phyloP scores from a whole-genome alignment of 306 rosid species.

The Luffa aegyptiaca region DNA sequence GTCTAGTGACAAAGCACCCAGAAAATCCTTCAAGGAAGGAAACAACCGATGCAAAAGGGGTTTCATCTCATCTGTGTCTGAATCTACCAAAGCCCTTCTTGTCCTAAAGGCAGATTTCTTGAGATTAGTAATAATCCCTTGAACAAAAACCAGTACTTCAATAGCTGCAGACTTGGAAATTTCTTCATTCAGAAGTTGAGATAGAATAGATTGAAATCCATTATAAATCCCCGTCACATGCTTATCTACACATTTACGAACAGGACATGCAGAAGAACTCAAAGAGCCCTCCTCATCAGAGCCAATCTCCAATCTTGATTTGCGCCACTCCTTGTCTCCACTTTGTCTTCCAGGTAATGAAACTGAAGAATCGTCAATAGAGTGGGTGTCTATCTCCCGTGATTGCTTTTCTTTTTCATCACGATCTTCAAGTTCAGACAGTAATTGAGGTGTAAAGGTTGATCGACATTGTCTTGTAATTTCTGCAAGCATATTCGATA shows the following conservation, averaged over 20 bases:
- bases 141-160: constrained; percentile 40
- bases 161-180: constrained; percentile 37
- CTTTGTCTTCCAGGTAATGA: constrained; percentile 89
- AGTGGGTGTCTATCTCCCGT: constrained; percentile 38
- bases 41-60: constrained; percentile 30
- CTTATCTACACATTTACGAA: constrained; percentile 71
- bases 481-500: constrained; percentile 41
- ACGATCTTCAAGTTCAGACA: constrained; percentile 52
- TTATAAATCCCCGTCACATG: constrained; percentile 64
- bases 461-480: constrained; percentile 51
- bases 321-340: constrained; percentile 90
- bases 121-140: constrained; percentile 38
- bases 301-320: constrained; percentile 62
- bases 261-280: constrained; percentile 54
- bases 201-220: constrained; percentile 53
- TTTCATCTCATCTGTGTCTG: constrained; percentile 21
- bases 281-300: constrained; percentile 37
- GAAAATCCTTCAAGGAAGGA: constrained; percentile 52
- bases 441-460: constrained; percentile 38
- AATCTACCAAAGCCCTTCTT: constrained; percentile 48
- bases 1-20: constrained; percentile 48
- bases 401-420: constrained; percentile 55
- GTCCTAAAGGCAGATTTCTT: constrained; percentile 48
- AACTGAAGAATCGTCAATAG: constrained; percentile 45
- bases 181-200: constrained; percentile 42